Evolutionary conservation across 805 yeast species (phyloP).

Genomic region (Monosporozyma yasuniensis): DNA sequence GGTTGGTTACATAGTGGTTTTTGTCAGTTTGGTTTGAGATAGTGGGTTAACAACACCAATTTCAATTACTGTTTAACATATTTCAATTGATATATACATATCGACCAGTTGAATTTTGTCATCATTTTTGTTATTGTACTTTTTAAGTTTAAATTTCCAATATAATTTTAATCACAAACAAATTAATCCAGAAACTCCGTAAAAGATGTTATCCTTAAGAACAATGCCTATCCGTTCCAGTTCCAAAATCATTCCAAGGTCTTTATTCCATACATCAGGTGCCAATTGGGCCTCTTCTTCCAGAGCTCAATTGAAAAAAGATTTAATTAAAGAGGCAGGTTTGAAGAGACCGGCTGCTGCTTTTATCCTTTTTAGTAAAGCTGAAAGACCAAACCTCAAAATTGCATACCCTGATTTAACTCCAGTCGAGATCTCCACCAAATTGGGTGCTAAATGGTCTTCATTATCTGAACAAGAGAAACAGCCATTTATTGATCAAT

Average conservation of each 20-base stretch:
- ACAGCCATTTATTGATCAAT: conserved; percentile 55
- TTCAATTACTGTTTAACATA: too few species aligned
- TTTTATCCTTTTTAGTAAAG: conserved; percentile 15
- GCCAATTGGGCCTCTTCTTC: not conserved
- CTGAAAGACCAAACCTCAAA: conserved; percentile 11
- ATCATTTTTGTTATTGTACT: not conserved
- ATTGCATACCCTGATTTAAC: conserved; percentile 15
- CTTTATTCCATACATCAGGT: conserved; percentile 3
- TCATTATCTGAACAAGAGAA: conserved; percentile 60
- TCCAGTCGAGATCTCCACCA: conserved; percentile 34
- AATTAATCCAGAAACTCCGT: not conserved
- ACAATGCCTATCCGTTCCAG: not conserved
- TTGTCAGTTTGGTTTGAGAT: too few species aligned
- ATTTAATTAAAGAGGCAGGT: conserved; percentile 12
- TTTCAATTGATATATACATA: too few species aligned
- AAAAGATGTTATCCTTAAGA: not conserved
- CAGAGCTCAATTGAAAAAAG: conserved; percentile 17
- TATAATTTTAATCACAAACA: too few species aligned
- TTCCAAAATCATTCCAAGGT: conserved; percentile 1
- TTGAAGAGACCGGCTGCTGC: conserved; percentile 26
- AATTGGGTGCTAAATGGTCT: conserved; percentile 83
- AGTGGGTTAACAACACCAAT: too few species aligned
- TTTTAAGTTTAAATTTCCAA: too few species aligned
- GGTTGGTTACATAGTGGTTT: not conserved
- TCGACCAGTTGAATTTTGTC: too few species aligned